Conservation (phyloP, 1,284 basidiomycete species). For the Schizopora paradoxa region DNA sequence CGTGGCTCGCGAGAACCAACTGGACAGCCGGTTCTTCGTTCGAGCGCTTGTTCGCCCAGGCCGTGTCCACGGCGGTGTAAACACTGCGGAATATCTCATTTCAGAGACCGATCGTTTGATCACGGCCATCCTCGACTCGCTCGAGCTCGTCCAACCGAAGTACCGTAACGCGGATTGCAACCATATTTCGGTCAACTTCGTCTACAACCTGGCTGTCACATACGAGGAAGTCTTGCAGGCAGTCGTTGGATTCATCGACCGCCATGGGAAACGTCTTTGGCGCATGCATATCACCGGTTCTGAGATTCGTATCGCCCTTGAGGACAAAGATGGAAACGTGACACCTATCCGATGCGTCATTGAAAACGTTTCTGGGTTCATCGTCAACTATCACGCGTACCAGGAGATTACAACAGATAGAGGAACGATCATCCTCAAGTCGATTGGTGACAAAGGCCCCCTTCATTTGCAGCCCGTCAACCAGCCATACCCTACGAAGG, state of each 20-base stretch:
- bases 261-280: conserved; percentile 97
- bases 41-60: conserved; percentile 96
- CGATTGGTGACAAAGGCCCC: conserved; percentile 91
- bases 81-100: conserved; percentile 93
- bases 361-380: conserved; percentile 98
- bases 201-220: conserved; percentile 92
- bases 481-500: conserved; percentile 92
- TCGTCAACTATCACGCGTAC: conserved; percentile 98
- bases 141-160: conserved; percentile 87
- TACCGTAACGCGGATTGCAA: conserved; percentile 91
- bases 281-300: conserved; percentile 96
- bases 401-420: conserved; percentile 97
- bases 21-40: conserved; percentile 97
- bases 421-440: conserved; percentile 91
- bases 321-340: conserved; percentile 89
- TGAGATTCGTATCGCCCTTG: conserved; percentile 93
- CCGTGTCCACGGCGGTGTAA: conserved; percentile 86
- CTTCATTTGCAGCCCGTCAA: conserved; percentile 91
- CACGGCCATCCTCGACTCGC: conserved; percentile 89
- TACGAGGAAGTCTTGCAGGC: conserved; percentile 96
- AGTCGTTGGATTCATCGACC: conserved; percentile 95
- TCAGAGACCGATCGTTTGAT: conserved; percentile 97
- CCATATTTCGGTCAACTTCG: conserved; percentile 97
- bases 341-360: conserved; percentile 96
- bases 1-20: conserved; percentile 91